These are phyloP conservation scores for Penicillium sclerotigenum DNA, from an alignment of 2,329 filamentous ascomycete genomes.

Conservation along the genomic window DNA sequence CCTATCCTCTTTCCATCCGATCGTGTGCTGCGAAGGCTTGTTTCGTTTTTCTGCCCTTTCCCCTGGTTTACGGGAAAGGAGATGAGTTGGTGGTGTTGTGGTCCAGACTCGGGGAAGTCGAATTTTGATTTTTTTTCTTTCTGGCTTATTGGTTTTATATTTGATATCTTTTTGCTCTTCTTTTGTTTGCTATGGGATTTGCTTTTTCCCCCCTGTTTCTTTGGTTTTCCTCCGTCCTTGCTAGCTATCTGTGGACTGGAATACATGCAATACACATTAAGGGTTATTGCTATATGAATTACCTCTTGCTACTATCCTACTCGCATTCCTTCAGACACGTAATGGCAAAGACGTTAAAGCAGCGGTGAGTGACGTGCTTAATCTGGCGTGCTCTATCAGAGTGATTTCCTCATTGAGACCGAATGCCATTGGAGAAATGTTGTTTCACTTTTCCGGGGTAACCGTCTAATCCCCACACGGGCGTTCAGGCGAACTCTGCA, in stretches of 20 bases:
- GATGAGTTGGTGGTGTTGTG: constrained; percentile 6
- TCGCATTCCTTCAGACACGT: neutral
- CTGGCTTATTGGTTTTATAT: neutral
- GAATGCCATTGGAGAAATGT: neutral
- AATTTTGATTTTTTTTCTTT: neutral
- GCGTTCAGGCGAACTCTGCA: neutral
- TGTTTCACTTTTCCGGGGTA: constrained; percentile 5
- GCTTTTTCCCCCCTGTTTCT: neutral
- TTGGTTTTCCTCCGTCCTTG: neutral
- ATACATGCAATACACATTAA: neutral
- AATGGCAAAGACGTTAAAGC: neutral
- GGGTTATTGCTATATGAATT: neutral
- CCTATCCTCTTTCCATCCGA: neutral
- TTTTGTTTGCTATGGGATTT: neutral
- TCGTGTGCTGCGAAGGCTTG: constrained; percentile 4
- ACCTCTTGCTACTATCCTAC: neutral
- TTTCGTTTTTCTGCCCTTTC: neutral
- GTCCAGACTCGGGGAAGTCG: constrained; percentile 5
- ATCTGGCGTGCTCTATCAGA: constrained; percentile 1
- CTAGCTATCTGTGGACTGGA: neutral
- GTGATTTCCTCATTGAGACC: neutral
- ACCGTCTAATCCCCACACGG: neutral
- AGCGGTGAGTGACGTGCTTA: neutral
- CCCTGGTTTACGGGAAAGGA: neutral
- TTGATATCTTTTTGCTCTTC: neutral